phyloP scores from a whole-genome alignment of 2,329 filamentous ascomycete species.

The Neocucurbitaria cava region DNA sequence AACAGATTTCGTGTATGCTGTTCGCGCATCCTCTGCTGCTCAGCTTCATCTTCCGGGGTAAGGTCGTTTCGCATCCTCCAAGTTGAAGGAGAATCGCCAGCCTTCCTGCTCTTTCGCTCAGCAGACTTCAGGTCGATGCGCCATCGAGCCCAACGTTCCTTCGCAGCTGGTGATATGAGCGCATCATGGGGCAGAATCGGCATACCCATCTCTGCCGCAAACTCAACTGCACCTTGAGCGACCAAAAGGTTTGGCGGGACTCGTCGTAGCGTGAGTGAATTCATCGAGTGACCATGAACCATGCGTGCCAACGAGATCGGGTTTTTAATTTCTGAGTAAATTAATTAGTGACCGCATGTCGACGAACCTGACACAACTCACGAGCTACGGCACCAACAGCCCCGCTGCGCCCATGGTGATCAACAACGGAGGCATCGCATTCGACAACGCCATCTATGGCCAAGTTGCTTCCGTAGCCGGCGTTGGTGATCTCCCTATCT shows the following conservation, averaged over 20 bases:
- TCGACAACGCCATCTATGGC: conserved; percentile 90
- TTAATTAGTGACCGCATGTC: conserved; percentile 19
- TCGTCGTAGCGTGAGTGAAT: conserved; percentile 80
- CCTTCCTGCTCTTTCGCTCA: conserved; percentile 55
- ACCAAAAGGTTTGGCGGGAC: conserved; percentile 94
- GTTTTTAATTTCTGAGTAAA: conserved; percentile 79
- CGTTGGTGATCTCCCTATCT: conserved; percentile 94
- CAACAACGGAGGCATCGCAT: conserved; percentile 91
- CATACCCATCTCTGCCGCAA: conserved; percentile 81
- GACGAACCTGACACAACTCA: conserved; percentile 57
- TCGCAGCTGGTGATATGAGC: conserved; percentile 80
- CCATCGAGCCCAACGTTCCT: conserved; percentile 83
- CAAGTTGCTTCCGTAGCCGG: conserved; percentile 94
- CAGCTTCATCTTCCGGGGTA: conserved; percentile 37
- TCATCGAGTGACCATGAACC: conserved; percentile 78
- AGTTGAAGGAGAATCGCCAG: conserved; percentile 33
- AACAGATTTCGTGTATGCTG: conserved; percentile 49
- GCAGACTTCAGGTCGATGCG: conserved; percentile 70
- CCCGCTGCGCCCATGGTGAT: conserved; percentile 88
- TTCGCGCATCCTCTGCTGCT: conserved; percentile 43
- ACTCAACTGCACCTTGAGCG: conserved; percentile 83
- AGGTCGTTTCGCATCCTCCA: conserved; percentile 33
- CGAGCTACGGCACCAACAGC: conserved; percentile 90
- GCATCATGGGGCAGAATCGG: conserved; percentile 74
- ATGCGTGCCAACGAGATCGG: conserved; percentile 86